phyloP scores from a whole-genome alignment of 2,329 filamentous ascomycete genomes.

The Colletotrichum sp. region DNA sequence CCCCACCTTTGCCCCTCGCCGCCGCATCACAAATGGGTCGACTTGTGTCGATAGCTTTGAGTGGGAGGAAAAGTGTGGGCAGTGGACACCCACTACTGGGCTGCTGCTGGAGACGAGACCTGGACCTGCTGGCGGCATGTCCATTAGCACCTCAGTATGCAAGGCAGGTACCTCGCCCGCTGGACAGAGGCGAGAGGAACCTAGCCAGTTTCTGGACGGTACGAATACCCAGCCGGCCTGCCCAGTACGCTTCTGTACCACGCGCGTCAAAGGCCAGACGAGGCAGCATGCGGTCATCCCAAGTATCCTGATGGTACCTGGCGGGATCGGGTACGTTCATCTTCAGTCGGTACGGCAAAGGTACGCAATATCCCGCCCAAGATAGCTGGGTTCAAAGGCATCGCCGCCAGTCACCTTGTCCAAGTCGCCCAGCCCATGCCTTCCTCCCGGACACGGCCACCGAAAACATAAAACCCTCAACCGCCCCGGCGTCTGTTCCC shows the following conservation, averaged over 20 bases:
- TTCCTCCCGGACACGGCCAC: not conserved
- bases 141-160: not conserved
- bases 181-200: not conserved
- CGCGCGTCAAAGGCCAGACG: not conserved
- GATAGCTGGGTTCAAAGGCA: conserved; percentile 7
- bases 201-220: not conserved
- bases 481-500: conserved; percentile 8
- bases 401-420: not conserved
- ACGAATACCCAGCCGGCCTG: not conserved
- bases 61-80: not conserved
- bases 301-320: conserved; percentile 18
- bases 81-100: not conserved
- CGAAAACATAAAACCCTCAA: conserved; percentile 27
- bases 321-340: not conserved
- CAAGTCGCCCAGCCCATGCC: conserved; percentile 1
- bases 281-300: not conserved
- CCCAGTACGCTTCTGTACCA: conserved; percentile 15
- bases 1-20: conserved; percentile 18
- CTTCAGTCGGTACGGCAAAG: not conserved
- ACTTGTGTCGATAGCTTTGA: not conserved
- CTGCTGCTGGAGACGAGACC: not conserved
- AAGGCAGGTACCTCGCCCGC: not conserved
- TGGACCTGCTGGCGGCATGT: not conserved
- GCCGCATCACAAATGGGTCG: conserved; percentile 11
- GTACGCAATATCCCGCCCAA: not conserved